Percentiles rank a stretch among this genome's conserved stretches.
phyloP scores from a whole-genome alignment of 2,329 filamentous ascomycete species.

The Monosporascus sp. region DNA sequence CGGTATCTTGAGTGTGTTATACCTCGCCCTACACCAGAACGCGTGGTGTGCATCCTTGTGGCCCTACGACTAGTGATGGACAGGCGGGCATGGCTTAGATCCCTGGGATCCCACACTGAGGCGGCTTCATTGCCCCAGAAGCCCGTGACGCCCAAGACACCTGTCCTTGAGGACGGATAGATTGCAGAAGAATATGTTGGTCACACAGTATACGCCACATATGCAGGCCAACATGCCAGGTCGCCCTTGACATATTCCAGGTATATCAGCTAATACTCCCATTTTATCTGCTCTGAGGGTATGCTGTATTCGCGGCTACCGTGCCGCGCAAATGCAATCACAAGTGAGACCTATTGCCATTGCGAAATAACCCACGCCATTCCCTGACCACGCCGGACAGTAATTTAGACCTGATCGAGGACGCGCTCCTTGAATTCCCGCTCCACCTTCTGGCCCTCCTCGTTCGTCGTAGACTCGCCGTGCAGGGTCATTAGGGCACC shows the following conservation, averaged over 20 bases:
- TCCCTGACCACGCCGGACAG: slow-evolving; percentile 34
- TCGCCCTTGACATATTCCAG: slow-evolving; percentile 15
- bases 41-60: no score
- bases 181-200: no score
- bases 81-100: no score
- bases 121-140: no score
- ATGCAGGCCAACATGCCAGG: background rate
- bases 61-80: no score
- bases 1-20: no score
- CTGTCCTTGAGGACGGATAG: no score
- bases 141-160: no score
- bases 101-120: no score
- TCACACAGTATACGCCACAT: background rate
- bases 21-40: no score
- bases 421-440: slow-evolving; percentile 99
- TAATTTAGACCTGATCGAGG: slow-evolving; percentile 82
- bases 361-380: slow-evolving; percentile 41
- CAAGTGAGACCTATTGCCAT: slow-evolving; percentile 42
- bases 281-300: slow-evolving; percentile 29
- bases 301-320: slow-evolving; percentile 33
- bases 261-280: slow-evolving; percentile 32
- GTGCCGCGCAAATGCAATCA: slow-evolving; percentile 44
- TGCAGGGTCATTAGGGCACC: slow-evolving; percentile 93
- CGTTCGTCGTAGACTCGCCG: slow-evolving; percentile 93
- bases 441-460: slow-evolving; percentile 98